These are phyloP conservation scores for Debaryomyces fabryi DNA, from an alignment of 1,139 yeast species.

Conservation along the genomic window DNA sequence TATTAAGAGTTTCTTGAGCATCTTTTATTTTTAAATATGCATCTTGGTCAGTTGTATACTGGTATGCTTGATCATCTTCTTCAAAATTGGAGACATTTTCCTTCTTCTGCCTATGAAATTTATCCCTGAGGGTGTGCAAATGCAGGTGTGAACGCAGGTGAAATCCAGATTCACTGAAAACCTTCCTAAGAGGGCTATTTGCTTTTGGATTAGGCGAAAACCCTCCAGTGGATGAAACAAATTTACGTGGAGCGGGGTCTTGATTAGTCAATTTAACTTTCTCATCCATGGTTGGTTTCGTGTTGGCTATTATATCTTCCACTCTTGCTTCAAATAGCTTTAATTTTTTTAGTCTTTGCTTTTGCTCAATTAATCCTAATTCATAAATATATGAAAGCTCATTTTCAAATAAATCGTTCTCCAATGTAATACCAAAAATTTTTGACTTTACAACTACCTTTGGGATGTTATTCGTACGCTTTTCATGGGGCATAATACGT, in stretches of 20 bases:
- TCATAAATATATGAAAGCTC: constrained; percentile 43
- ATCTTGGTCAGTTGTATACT: constrained; percentile 21
- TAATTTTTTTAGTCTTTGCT: constrained; percentile 31
- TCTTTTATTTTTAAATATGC: constrained; percentile 32
- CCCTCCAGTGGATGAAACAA: constrained; percentile 3
- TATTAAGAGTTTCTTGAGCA: constrained; percentile 40
- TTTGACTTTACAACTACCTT: constrained; percentile 32
- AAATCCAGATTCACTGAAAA: constrained; percentile 1
- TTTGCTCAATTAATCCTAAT: constrained; percentile 42
- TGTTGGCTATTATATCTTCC: constrained; percentile 18
- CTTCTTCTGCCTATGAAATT: not conserved
- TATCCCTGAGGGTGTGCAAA: constrained; percentile 1
- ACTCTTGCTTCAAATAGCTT: constrained; percentile 35
- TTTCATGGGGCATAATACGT: constrained; percentile 37
- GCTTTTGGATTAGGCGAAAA: constrained; percentile 1
- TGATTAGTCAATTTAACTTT: constrained; percentile 15
- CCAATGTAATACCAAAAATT: constrained; percentile 40
- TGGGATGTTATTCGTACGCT: constrained; percentile 34
- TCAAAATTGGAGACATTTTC: not conserved
- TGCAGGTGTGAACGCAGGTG: not conserved
- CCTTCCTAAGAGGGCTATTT: constrained; percentile 4
- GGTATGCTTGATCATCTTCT: not conserved
- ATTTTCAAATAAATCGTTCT: constrained; percentile 47
- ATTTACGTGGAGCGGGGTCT: not conserved
- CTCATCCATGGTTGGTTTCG: constrained; percentile 22